Conservation (phyloP, 805 yeast species). For the Schizosaccharomyces japonicus region DNA sequence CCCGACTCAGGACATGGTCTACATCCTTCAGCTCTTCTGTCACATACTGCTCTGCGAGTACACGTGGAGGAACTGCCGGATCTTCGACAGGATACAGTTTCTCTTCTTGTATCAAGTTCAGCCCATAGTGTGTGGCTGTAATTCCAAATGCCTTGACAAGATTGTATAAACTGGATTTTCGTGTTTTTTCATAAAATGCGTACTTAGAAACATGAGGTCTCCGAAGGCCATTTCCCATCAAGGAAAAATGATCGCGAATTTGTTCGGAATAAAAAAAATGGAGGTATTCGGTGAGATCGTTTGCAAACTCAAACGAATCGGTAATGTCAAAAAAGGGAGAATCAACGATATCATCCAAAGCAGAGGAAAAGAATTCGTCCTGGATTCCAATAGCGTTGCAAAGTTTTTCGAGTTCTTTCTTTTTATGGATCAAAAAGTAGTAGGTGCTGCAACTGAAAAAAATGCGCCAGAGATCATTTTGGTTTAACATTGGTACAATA, state of each 20-base stretch:
- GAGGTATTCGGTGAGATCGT: constrained; percentile 66
- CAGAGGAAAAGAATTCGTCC: too few relatives aligned
- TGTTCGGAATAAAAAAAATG: constrained; percentile 46
- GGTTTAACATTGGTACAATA: constrained; percentile 19
- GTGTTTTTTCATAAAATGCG: constrained; percentile 24
- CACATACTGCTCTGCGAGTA: constrained; percentile 23
- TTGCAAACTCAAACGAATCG: constrained; percentile 49
- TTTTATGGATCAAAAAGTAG: constrained; percentile 60
- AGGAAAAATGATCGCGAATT: constrained; percentile 13
- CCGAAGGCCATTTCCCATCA: background rate
- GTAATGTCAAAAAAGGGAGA: constrained; percentile 34
- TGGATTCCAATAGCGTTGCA: constrained; percentile 29
- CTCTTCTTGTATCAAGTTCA: constrained; percentile 44
- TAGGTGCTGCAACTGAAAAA: constrained; percentile 68
- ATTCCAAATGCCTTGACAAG: constrained; percentile 53
- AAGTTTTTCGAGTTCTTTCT: constrained; percentile 34
- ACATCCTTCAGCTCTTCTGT: constrained; percentile 9
- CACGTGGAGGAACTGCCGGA: constrained; percentile 34
- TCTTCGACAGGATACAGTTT: constrained; percentile 55
- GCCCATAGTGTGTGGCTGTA: constrained; percentile 58
- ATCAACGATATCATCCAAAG: constrained; percentile 27
- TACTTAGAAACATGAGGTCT: constrained; percentile 19
- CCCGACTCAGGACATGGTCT: constrained; percentile 41
- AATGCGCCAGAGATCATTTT: constrained; percentile 82
- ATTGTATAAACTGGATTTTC: constrained; percentile 35